Evolutionary conservation across 2,329 filamentous ascomycete species (phyloP), one percentile per base, ranked within the genome.

Genomic region (Aspergillus novofumigatus): DNA sequence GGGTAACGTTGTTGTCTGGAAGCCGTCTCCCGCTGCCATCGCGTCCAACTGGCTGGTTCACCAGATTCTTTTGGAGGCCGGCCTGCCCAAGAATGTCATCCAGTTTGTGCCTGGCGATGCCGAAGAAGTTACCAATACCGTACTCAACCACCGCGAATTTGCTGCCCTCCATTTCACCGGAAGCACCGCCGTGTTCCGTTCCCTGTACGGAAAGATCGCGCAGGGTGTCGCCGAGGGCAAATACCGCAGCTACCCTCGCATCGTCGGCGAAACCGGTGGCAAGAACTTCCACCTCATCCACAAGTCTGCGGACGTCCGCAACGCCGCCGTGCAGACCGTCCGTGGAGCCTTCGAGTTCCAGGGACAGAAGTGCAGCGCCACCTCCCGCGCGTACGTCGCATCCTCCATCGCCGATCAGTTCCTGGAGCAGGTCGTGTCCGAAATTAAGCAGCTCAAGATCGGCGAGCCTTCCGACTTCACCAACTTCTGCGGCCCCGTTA

Each of bases 1-100:
- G 81, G 92, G 92, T 57, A 97, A 97, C 74, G 93, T 97, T 1
- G 91, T 96, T 4, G 78, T 97, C 49, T 97, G 92, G 92, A 97
- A 97, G 81, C 92, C 92, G n/a, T 94, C 90, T 14, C 91, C 93
- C 65, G 88, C 81, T 17, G 90, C 92, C 41, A 89, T 97, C 61
- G 88, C 89, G n/a, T 92, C 90, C 61, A 96, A 92, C 80, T 95
- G 89, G 86, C 81, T 97, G 55, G 81, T 96, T 48, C 92, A 96
- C 80, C 83, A 92, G 72, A 95, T 97, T 72, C 83, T 97, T 17
- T 80, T 94, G 26, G 93, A 97, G 78, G 92, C 93, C 28, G 93
- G 93, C 44, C 84, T 97, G 52, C 93, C 93, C 42, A 85, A 86
- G 67, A 86, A 93, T 65, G 93, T 97, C 53, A 91, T 97, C 63